Evolutionary conservation across 78 protist species (phyloP), one percentile per base, ranked within the genome.

Genomic region (Dictyostelium citrinum): DNA sequence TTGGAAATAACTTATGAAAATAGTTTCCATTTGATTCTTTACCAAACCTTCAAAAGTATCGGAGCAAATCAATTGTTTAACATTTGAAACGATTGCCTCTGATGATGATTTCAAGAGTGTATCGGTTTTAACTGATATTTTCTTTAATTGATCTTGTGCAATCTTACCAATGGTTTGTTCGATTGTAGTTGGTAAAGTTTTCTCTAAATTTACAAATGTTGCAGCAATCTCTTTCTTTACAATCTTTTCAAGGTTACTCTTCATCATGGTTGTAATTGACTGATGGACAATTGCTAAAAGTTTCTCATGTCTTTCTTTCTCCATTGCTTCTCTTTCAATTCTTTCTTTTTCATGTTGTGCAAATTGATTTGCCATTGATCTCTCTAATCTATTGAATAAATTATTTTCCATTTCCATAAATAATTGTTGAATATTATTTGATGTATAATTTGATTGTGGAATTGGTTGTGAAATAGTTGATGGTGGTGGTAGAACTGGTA

Each of bases 151-250:
- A 2, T 88, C 93, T 46, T 46, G 70, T 17, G 85, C 68, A 1
- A 77, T 3, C 33, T 85, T 85, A 4, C 29, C 35, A 5, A 85
- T 5, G 2, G 81, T n/a, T 41, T 35, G 35, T 9, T 85, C 92
- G 11, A 70, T 22, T 2, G 85, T 35, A 0, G 68, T 10, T 27
- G 74, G 84, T 41, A 88, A 27, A 17, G 71, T n/a, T 49, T 78
- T 88, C n/a, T 88, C 93, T 0, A 84, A 33, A 41, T 61, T 70
- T 17, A 12, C 35, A 24, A 78, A n/a, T 29, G 72, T 45, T 1
- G 29, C 72, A 5, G 81, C 79, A 6, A 78, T 12, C 27, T 88
- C 93, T 49, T 88, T 88, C 71, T 88, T 88, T 33, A 88, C 82
- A 39, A 88, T 75, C 68, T 84, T 84, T 60, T 84, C 91, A 3